Evolutionary conservation across 768 basidiomycete species (phyloP), one percentile per base, ranked within the genome.

Genomic region (Boletus sp.): DNA sequence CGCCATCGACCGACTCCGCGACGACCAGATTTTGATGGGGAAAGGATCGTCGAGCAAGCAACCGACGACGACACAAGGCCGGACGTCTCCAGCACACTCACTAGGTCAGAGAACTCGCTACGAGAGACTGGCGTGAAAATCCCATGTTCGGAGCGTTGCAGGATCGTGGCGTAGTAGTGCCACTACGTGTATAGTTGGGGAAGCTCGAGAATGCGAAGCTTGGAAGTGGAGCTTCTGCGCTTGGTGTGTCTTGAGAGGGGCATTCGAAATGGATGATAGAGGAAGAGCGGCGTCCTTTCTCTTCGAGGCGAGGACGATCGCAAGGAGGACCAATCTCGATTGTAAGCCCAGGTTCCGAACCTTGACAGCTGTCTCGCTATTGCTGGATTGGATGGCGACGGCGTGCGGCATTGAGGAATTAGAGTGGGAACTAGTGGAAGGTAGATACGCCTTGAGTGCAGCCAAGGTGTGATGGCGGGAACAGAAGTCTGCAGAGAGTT

Each of bases 41-140:
- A 74, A 5, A 73, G 59, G 20, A 71, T 60, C 45, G 64, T 57
- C 50, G 67, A 50, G 58, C 67, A 52, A 69, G 74, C 10, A 73
- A 4, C 80, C 60, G 48, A 62, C 20, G 59, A 61, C 0, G 78
- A 75, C 10, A 88, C 72, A 7, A 90, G 75, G 2, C 91, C 92
- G 7, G 82, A 78, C 4, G 87, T 89, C 71, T 94, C 91, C 39
- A 94, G 73, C 47, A 92, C 74, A 24, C 82, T 80, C 1, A 89
- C 65, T 4, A 93, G 76, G 61, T 94, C 91, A 0, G 78, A 75
- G 60, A 94, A 92, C 63, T 92, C 90, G 67, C 82, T 89, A 9
- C 88, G 79, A 10, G 86, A 89, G 2, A 87, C 89, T 4, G 87
- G 77, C 3, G 80, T 73, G 58, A 90, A 86, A 5, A 82, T 67